These are phyloP conservation scores for Ogataea hybrid DNA, from an alignment of 1,139 yeast species.

Conservation along the genomic window DNA sequence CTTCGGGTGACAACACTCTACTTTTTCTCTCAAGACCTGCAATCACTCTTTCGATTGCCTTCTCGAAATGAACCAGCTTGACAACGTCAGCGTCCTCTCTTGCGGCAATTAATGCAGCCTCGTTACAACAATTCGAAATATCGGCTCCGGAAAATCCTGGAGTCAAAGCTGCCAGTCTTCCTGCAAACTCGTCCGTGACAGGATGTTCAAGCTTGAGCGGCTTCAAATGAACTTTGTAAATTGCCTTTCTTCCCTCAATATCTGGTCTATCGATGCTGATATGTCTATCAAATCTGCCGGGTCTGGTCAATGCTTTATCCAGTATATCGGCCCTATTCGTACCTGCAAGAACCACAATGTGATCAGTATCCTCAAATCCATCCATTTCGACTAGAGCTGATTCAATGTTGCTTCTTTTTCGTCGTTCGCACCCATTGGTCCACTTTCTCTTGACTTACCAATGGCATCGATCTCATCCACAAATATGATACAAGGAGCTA, in stretches of 20 bases:
- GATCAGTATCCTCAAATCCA: conserved; percentile 87
- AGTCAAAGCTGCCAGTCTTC: conserved; percentile 89
- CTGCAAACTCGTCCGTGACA: conserved; percentile 57
- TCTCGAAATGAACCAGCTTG: conserved; percentile 78
- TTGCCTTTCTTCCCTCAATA: conserved; percentile 88
- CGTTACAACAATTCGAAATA: conserved; percentile 95
- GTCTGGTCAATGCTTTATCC: conserved; percentile 90
- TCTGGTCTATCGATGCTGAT: conserved; percentile 90
- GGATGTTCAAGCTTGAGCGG: conserved; percentile 54
- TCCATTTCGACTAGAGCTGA: conserved; percentile 97
- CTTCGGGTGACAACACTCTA: conserved; percentile 76
- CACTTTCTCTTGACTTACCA: conserved; percentile 88
- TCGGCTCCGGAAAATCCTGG: conserved; percentile 99
- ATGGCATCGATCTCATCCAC: conserved; percentile 98
- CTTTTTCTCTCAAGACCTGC: conserved; percentile 95
- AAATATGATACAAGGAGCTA: conserved; percentile 91
- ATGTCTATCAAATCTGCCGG: conserved; percentile 96
- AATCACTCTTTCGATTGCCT: conserved; percentile 95
- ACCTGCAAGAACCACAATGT: conserved; percentile 96
- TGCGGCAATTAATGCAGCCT: conserved; percentile 96
- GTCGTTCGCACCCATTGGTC: conserved; percentile 80
- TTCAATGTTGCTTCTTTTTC: conserved; percentile 96
- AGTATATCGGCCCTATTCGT: conserved; percentile 93
- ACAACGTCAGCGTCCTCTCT: conserved; percentile 72
- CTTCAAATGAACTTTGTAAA: conserved; percentile 78